These are phyloP conservation scores for Amoebophrya sp. DNA, from an alignment of 169 alveolate genomes.

Conservation along the genomic window DNA sequence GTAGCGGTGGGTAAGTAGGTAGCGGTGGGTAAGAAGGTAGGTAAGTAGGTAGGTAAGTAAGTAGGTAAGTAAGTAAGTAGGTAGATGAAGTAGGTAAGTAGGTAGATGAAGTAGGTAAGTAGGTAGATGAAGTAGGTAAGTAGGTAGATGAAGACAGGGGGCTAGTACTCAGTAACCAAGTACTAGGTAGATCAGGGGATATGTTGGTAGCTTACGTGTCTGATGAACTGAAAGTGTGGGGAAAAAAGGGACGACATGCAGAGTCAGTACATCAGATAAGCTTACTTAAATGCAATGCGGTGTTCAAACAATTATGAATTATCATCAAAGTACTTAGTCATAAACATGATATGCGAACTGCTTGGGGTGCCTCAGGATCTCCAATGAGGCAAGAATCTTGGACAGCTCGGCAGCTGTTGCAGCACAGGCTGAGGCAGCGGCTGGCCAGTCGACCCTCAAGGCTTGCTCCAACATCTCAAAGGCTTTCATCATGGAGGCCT, in stretches of 20 bases:
- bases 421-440: background rate
- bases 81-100: too few relatives aligned
- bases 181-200: background rate
- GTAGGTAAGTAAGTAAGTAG: too few relatives aligned
- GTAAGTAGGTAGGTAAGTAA: too few relatives aligned
- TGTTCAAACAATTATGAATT: background rate
- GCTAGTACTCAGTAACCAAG: background rate
- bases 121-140: too few relatives aligned
- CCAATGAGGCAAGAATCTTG: background rate
- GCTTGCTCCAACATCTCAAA: background rate
- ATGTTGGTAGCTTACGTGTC: too few relatives aligned
- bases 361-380: slow-evolving; percentile 13
- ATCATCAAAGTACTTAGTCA: background rate
- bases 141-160: background rate
- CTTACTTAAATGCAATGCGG: background rate
- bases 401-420: background rate
- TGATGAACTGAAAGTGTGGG: too few relatives aligned
- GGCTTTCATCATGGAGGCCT: slow-evolving; percentile 5
- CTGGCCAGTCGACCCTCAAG: background rate
- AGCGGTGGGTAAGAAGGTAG: too few relatives aligned
- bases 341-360: background rate
- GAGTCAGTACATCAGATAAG: background rate
- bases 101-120: too few relatives aligned
- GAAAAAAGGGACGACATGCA: background rate
- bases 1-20: too few relatives aligned